Percentiles rank a stretch among this genome's conserved stretches.
phyloP scores from a whole-genome alignment of 1,284 basidiomycete genomes.

The Irpex sp. region DNA sequence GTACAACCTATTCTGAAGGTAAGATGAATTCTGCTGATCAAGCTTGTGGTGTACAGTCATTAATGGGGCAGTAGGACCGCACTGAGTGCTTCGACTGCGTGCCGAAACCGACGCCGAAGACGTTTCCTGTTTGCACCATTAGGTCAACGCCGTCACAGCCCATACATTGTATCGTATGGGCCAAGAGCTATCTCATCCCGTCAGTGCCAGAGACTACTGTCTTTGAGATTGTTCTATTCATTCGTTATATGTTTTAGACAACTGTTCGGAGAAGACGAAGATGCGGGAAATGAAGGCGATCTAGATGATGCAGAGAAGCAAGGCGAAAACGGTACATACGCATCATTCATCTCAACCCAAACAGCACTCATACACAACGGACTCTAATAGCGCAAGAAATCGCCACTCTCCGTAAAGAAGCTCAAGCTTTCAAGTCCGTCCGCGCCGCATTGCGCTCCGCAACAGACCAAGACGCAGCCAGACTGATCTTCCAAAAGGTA shows the following conservation, averaged over 20 bases:
- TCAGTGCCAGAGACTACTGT: constrained; percentile 36
- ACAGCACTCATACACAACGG: neutral
- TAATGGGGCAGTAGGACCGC: constrained; percentile 48
- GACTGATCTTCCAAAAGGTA: constrained; percentile 85
- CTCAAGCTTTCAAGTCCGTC: constrained; percentile 82
- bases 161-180: constrained; percentile 99
- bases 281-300: constrained; percentile 56
- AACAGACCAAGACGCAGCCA: constrained; percentile 52
- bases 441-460: constrained; percentile 55
- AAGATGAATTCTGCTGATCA: constrained; percentile 9
- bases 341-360: constrained; percentile 1
- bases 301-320: constrained; percentile 84
- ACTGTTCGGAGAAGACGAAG: constrained; percentile 89
- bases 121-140: constrained; percentile 98
- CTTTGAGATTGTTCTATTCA: constrained; percentile 1
- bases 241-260: constrained; percentile 51
- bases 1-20: constrained; percentile 78
- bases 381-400: constrained; percentile 78
- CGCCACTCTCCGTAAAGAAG: constrained; percentile 84
- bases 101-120: constrained; percentile 87
- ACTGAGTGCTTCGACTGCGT: constrained; percentile 94
- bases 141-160: constrained; percentile 96
- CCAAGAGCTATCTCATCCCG: constrained; percentile 97
- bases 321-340: constrained; percentile 76
- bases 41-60: neutral